Percentiles rank a stretch among this genome's conserved stretches.
Conservation (phyloP, 345 rosid species). For the Gossypium raimondii region DNA sequence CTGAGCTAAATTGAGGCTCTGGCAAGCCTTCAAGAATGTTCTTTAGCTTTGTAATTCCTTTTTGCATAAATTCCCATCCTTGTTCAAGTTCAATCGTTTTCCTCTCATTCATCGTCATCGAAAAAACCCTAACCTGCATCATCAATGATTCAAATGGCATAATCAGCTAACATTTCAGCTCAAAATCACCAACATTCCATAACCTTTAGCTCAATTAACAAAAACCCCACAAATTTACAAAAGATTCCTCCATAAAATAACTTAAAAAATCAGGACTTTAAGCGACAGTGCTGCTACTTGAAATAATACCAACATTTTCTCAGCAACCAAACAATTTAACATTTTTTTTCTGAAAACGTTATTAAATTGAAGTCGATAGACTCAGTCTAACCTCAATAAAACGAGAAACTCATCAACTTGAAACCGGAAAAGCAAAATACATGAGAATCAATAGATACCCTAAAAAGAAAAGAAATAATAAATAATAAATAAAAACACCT, state of each 20-base stretch:
- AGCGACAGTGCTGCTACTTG: background rate
- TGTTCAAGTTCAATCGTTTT: constrained; percentile 42
- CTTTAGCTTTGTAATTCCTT: constrained; percentile 56
- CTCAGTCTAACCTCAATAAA: background rate
- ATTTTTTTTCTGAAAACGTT: background rate
- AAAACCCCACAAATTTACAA: background rate
- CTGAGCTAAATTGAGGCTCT: constrained; percentile 47
- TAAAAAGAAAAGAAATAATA: background rate
- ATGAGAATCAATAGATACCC: background rate
- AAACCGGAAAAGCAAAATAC: background rate
- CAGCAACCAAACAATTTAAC: background rate
- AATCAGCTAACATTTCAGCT: background rate
- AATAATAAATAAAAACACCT: background rate
- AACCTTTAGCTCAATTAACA: background rate
- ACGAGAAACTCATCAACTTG: background rate
- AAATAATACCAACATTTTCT: background rate
- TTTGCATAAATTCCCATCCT: constrained; percentile 65
- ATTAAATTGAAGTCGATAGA: background rate
- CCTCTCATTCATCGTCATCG: constrained; percentile 37
- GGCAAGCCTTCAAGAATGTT: constrained; percentile 51
- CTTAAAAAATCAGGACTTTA: constrained; percentile 2
- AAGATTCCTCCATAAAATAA: background rate
- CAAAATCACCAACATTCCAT: background rate
- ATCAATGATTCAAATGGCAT: background rate
- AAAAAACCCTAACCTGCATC: constrained; percentile 13